Evolutionary conservation across 2,329 filamentous ascomycete genomes (phyloP).

Genomic region (Gremmenia infestans): DNA sequence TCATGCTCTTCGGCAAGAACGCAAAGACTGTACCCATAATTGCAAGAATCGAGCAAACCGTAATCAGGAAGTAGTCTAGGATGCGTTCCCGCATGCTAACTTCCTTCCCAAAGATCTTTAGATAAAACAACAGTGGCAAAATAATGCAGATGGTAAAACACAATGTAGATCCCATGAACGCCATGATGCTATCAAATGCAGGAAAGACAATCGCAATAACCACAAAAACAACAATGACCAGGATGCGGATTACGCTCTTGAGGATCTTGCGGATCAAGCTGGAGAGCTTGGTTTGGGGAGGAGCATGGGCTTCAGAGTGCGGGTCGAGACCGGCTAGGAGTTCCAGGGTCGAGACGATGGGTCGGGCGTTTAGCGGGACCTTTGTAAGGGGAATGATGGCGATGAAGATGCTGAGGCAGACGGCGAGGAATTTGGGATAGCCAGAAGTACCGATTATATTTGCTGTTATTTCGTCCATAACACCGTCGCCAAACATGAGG

Average conservation of each 20-base stretch:
- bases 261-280: conserved; percentile 52
- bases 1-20: conserved; percentile 73
- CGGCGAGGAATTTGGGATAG: conserved; percentile 69
- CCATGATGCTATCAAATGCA: conserved; percentile 67
- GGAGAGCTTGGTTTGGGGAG: conserved; percentile 47
- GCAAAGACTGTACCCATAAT: conserved; percentile 79
- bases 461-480: conserved; percentile 82
- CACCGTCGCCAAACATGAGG: conserved; percentile 91
- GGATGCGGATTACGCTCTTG: conserved; percentile 58
- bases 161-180: conserved; percentile 75
- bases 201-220: conserved; percentile 67
- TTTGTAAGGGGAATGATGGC: conserved; percentile 94
- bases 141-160: conserved; percentile 95
- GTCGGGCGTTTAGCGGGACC: conserved; percentile 83
- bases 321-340: conserved; percentile 64
- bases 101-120: conserved; percentile 80
- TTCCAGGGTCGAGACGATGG: conserved; percentile 81
- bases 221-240: conserved; percentile 67
- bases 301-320: conserved; percentile 39
- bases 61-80: conserved; percentile 64
- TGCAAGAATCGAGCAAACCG: conserved; percentile 65
- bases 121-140: conserved; percentile 80
- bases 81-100: conserved; percentile 59
- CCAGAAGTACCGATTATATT: conserved; percentile 74
- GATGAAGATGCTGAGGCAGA: conserved; percentile 80